Evolutionary conservation across 495 filamentous ascomycete genomes (phyloP).

Genomic region (Aspergillus leporis): DNA sequence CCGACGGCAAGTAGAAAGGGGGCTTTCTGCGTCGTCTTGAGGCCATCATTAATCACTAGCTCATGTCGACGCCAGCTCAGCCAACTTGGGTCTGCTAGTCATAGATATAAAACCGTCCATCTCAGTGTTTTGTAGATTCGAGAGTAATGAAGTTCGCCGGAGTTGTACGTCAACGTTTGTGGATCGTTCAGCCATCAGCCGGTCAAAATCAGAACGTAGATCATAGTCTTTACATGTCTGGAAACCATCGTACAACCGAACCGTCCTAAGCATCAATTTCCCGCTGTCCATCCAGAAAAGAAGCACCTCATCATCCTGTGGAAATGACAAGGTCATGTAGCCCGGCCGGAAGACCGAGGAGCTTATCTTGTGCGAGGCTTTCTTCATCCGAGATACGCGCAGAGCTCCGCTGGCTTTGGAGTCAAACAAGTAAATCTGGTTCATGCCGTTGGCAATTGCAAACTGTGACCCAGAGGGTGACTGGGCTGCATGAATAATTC

Average conservation of each 20-base stretch:
- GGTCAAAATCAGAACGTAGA: slow-evolving; percentile 26
- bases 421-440: slow-evolving; percentile 27
- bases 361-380: slow-evolving; percentile 24
- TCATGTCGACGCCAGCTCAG: slow-evolving; percentile 20
- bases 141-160: slow-evolving; percentile 17
- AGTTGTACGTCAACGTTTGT: slow-evolving; percentile 13
- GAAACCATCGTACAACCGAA: slow-evolving; percentile 17
- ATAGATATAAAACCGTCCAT: slow-evolving; percentile 16
- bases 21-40: not conserved
- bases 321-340: slow-evolving; percentile 23
- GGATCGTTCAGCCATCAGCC: slow-evolving; percentile 19
- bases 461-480: slow-evolving; percentile 27
- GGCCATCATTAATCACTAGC: not conserved
- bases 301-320: slow-evolving; percentile 23
- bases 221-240: slow-evolving; percentile 25
- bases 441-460: slow-evolving; percentile 24
- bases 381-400: slow-evolving; percentile 21
- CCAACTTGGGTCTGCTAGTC: slow-evolving; percentile 17
- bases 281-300: slow-evolving; percentile 27
- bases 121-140: slow-evolving; percentile 15
- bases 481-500: slow-evolving; percentile 26
- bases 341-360: slow-evolving; percentile 24
- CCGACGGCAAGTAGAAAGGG: no score
- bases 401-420: slow-evolving; percentile 20
- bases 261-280: slow-evolving; percentile 23